Evolutionary conservation across 768 basidiomycete genomes (phyloP).

Genomic region (Tulasnella sp.): DNA sequence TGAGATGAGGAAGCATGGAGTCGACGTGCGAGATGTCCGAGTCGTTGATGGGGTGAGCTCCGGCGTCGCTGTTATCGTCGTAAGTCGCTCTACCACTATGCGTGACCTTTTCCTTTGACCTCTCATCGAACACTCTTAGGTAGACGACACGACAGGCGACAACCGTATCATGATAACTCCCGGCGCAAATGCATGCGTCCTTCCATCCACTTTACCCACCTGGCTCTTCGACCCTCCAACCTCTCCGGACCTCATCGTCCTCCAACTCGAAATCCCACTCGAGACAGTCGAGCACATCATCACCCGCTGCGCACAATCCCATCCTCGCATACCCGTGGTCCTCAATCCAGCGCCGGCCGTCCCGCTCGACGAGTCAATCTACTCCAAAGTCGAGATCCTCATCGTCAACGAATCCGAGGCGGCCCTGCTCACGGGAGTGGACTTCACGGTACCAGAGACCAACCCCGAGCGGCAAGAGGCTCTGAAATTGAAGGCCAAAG

Average conservation of each 20-base stretch:
- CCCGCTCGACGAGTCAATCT: constrained; percentile 7
- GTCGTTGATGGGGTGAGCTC: neutral
- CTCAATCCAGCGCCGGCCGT: constrained; percentile 13
- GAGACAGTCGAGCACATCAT: constrained; percentile 12
- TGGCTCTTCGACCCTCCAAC: constrained; percentile 1
- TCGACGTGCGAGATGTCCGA: neutral
- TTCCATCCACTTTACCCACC: neutral
- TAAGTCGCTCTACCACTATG: neutral
- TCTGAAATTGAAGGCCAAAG: neutral
- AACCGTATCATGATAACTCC: constrained; percentile 13
- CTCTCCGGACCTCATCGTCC: constrained; percentile 10
- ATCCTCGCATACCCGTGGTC: constrained; percentile 1
- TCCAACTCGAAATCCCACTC: constrained; percentile 15
- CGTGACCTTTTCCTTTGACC: neutral
- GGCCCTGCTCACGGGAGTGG: constrained; percentile 7
- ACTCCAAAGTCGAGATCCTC: constrained; percentile 8
- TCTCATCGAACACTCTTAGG: neutral
- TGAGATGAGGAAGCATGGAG: constrained; percentile 1
- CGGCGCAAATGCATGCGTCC: constrained; percentile 4
- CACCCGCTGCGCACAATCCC: neutral
- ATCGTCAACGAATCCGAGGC: constrained; percentile 15
- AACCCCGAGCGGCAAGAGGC: neutral
- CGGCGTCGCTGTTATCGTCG: constrained; percentile 14
- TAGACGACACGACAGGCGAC: constrained; percentile 11
- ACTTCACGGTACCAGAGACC: neutral